A percentile compares a stretch with the other conserved stretches of the same genome.
These are phyloP conservation scores for Fabrea salina DNA, from an alignment of 169 alveolate species.

Conservation along the genomic window DNA sequence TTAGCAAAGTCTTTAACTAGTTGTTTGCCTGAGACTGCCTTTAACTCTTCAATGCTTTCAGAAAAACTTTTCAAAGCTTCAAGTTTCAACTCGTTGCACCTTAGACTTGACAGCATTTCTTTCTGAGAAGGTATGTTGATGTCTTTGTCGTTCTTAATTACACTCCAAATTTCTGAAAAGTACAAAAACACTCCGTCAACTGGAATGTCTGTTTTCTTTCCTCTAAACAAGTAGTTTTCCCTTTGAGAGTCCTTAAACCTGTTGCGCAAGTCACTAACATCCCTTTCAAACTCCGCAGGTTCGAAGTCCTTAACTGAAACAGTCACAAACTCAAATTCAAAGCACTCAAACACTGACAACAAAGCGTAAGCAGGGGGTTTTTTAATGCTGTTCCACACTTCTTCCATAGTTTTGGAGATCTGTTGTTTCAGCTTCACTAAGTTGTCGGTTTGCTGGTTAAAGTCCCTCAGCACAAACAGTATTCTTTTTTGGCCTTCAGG, in stretches of 20 bases:
- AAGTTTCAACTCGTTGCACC: slow-evolving; percentile 66
- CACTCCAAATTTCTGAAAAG: slow-evolving; percentile 36
- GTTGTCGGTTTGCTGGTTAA: slow-evolving; percentile 45
- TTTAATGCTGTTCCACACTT: slow-evolving; percentile 62
- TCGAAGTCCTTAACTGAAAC: slow-evolving; percentile 59
- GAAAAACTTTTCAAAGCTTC: slow-evolving; percentile 34
- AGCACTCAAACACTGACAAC: slow-evolving; percentile 52
- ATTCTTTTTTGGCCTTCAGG: slow-evolving; percentile 60
- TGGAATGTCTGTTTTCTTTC: slow-evolving; percentile 33
- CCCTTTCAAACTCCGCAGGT: slow-evolving; percentile 46
- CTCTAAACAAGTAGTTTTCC: slow-evolving; percentile 14
- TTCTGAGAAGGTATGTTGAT: slow-evolving; percentile 43
- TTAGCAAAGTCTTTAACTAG: neutral
- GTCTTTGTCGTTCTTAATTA: slow-evolving; percentile 36
- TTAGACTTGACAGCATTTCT: slow-evolving; percentile 64
- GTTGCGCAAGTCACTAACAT: slow-evolving; percentile 34
- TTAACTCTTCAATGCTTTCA: neutral
- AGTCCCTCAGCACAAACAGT: slow-evolving; percentile 65
- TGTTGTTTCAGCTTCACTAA: slow-evolving; percentile 37
- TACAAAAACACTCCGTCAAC: slow-evolving; percentile 34
- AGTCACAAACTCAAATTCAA: slow-evolving; percentile 61
- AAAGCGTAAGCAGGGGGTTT: slow-evolving; percentile 51
- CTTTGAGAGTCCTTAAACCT: slow-evolving; percentile 38
- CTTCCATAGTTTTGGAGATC: slow-evolving; percentile 42
- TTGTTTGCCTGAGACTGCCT: neutral